Conservation (phyloP, 305 asterid species). For the Fraxinus dipetala region DNA sequence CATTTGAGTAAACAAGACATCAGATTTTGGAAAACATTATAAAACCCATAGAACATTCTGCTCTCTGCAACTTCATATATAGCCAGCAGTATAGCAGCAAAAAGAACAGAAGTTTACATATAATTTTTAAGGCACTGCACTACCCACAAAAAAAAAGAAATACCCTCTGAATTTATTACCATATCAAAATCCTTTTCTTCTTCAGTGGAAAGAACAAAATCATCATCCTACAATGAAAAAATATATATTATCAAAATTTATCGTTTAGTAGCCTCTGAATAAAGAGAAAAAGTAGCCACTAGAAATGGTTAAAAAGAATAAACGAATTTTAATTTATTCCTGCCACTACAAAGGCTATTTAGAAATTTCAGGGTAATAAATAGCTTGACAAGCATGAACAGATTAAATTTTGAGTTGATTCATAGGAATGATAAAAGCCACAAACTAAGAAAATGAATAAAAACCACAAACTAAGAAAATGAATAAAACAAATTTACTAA, state of each 20-base stretch:
- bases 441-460: background rate
- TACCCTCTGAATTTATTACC: slow-evolving; percentile 37
- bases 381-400: slow-evolving; percentile 4
- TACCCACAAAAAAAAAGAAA: slow-evolving; percentile 1
- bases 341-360: background rate
- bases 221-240: slow-evolving; percentile 60
- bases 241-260: slow-evolving; percentile 4
- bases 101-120: slow-evolving; percentile 5
- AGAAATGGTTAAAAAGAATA: slow-evolving; percentile 9
- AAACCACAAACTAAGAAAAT: background rate
- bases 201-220: slow-evolving; percentile 58
- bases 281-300: slow-evolving; percentile 19
- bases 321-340: background rate
- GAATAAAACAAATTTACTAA: background rate
- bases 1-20: background rate
- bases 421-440: background rate
- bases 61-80: slow-evolving; percentile 11
- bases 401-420: background rate
- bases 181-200: slow-evolving; percentile 53
- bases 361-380: slow-evolving; percentile 12
- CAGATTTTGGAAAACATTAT: background rate
- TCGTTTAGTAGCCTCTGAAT: background rate
- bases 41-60: background rate
- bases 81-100: background rate
- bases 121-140: slow-evolving; percentile 4